These are phyloP conservation scores for Conidiobolus incongruus DNA, from an alignment of 371 early-diverging fungal genomes.

Conservation along the genomic window DNA sequence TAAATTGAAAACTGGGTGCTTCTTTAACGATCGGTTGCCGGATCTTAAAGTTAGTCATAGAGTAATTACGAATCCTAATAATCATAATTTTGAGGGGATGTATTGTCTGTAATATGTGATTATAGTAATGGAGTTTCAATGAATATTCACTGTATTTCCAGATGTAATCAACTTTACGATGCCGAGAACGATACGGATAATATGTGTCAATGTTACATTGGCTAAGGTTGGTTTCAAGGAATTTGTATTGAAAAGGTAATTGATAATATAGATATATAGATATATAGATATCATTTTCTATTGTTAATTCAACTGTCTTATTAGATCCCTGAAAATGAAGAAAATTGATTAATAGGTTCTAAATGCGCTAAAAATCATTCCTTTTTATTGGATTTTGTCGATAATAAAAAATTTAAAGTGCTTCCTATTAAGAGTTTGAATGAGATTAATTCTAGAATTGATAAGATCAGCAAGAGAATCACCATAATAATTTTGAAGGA, in stretches of 20 bases:
- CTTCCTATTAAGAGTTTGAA: not conserved
- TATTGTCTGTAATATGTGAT: constrained; percentile 43
- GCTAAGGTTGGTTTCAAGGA: constrained; percentile 78
- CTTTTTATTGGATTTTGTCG: constrained; percentile 19
- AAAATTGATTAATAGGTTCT: constrained; percentile 58
- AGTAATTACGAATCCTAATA: constrained; percentile 31
- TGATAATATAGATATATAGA: too few species aligned
- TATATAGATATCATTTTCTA: not conserved
- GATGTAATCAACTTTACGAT: constrained; percentile 49
- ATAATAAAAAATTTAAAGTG: constrained; percentile 16
- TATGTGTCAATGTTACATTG: constrained; percentile 68
- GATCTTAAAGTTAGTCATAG: not conserved
- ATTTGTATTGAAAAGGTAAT: constrained; percentile 45
- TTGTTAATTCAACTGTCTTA: not conserved
- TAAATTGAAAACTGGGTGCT: constrained; percentile 17
- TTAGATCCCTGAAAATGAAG: constrained; percentile 17
- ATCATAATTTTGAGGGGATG: constrained; percentile 49
- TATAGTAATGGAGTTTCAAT: not conserved
- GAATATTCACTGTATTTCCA: not conserved
- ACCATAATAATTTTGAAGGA: not conserved
- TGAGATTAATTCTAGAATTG: not conserved
- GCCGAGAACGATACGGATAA: constrained; percentile 37
- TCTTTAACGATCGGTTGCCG: constrained; percentile 9
- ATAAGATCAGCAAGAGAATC: not conserved
- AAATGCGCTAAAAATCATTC: constrained; percentile 35